Percentiles rank a stretch among this genome's conserved stretches.
phyloP scores from a whole-genome alignment of 2,329 filamentous ascomycete genomes.

The Pseudocercospora eumusae region DNA sequence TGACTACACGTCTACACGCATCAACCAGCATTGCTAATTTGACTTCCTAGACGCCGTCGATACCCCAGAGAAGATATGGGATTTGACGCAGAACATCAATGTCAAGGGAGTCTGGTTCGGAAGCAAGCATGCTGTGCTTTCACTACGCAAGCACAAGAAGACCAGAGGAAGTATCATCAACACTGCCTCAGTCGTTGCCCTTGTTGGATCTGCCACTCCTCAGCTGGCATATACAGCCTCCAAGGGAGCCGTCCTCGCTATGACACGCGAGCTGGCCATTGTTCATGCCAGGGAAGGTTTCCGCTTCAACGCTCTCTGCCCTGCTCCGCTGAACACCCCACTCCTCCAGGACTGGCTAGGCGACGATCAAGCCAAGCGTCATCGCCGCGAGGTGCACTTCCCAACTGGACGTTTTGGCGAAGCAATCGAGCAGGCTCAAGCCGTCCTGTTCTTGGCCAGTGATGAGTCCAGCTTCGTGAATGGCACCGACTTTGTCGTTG shows the following conservation, averaged over 20 bases:
- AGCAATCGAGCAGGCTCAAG: conserved; percentile 89
- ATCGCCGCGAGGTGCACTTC: conserved; percentile 85
- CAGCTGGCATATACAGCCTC: conserved; percentile 91
- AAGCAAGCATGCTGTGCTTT: conserved; percentile 84
- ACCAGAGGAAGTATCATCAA: conserved; percentile 82
- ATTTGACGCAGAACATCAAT: conserved; percentile 89
- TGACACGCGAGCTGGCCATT: conserved; percentile 88
- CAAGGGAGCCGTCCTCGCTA: conserved; percentile 86
- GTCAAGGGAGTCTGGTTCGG: conserved; percentile 99
- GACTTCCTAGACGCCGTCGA: conserved; percentile 60
- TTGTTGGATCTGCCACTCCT: conserved; percentile 83
- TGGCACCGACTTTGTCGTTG: conserved; percentile 88
- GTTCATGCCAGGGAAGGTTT: conserved; percentile 87
- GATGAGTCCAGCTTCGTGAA: conserved; percentile 91
- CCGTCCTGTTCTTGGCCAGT: conserved; percentile 81
- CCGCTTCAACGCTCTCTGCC: conserved; percentile 88
- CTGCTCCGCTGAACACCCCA: conserved; percentile 87
- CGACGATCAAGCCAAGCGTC: conserved; percentile 77
- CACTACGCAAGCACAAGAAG: conserved; percentile 79
- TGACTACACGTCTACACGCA: neutral
- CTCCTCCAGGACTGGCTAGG: conserved; percentile 92
- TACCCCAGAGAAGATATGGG: conserved; percentile 90
- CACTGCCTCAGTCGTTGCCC: conserved; percentile 83
- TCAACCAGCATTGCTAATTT: conserved; percentile 5
- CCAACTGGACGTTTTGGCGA: conserved; percentile 85